These are phyloP conservation scores for Clonostachys byssicola DNA, from an alignment of 2,329 filamentous ascomycete genomes.

Conservation along the genomic window DNA sequence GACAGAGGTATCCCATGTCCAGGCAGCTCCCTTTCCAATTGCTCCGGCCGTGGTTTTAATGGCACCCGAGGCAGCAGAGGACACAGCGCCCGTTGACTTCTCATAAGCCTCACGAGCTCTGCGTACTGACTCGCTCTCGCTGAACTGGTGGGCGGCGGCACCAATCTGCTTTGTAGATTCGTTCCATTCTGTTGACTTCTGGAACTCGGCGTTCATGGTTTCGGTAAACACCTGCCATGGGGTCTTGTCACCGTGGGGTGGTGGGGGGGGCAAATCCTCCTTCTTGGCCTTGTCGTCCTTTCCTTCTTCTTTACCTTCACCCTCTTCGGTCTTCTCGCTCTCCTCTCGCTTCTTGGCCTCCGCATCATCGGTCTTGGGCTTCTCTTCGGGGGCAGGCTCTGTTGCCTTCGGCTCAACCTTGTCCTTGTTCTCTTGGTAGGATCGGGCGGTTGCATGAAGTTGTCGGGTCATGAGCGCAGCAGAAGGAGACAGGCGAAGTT, in stretches of 20 bases:
- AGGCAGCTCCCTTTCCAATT: constrained; percentile 85
- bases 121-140: constrained; percentile 87
- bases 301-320: constrained; percentile 40
- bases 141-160: constrained; percentile 84
- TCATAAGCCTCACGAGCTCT: constrained; percentile 83
- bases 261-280: constrained; percentile 74
- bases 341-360: constrained; percentile 15
- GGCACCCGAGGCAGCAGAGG: constrained; percentile 72
- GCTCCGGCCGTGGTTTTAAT: constrained; percentile 82
- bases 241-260: constrained; percentile 97
- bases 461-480: constrained; percentile 18
- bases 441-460: constrained; percentile 22
- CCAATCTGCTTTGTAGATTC: constrained; percentile 95
- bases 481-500: constrained; percentile 23
- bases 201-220: constrained; percentile 90
- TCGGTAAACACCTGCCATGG: constrained; percentile 99
- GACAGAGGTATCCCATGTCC: constrained; percentile 95
- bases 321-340: constrained; percentile 26
- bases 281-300: constrained; percentile 56
- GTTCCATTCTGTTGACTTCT: constrained; percentile 98
- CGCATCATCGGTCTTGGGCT: constrained; percentile 32
- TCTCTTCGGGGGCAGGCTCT: constrained; percentile 28
- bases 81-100: constrained; percentile 78
- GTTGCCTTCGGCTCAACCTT: constrained; percentile 26
- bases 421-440: constrained; percentile 28